These are phyloP conservation scores for Cystobasidium sp. DNA, from an alignment of 1,284 basidiomycete species.

Conservation along the genomic window DNA sequence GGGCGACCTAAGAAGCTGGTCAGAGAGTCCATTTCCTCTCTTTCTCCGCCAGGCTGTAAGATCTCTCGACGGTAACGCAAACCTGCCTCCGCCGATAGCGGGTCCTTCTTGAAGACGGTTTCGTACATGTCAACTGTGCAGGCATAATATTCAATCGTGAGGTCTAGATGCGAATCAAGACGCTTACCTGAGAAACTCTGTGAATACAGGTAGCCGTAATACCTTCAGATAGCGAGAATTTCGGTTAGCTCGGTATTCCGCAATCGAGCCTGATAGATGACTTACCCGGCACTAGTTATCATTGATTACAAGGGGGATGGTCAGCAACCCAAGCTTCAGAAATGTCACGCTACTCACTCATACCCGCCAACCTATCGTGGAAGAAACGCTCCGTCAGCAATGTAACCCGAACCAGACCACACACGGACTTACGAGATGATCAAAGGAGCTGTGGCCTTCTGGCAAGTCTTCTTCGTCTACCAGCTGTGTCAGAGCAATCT, in stretches of 20 bases:
- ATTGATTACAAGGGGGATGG: too few relatives aligned
- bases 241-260: neutral
- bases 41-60: conserved; percentile 64
- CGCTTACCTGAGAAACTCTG: conserved; percentile 31
- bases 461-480: conserved; percentile 18
- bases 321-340: too few relatives aligned
- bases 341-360: neutral
- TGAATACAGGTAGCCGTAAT: conserved; percentile 64
- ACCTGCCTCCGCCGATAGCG: conserved; percentile 36
- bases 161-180: too few relatives aligned
- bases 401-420: too few relatives aligned
- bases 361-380: conserved; percentile 6
- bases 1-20: conserved; percentile 75
- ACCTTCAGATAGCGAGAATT: conserved; percentile 56
- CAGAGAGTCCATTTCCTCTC: conserved; percentile 66
- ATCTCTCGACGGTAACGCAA: conserved; percentile 64
- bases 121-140: conserved; percentile 37
- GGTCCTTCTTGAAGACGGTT: conserved; percentile 32
- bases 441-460: conserved; percentile 37
- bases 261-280: too few relatives aligned
- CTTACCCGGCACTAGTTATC: conserved; percentile 15
- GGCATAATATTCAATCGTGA: neutral
- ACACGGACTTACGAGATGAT: conserved; percentile 24
- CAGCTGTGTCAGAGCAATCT: conserved; percentile 50
- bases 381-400: neutral